Evolutionary conservation across 495 filamentous ascomycete species (phyloP), one percentile per base, ranked within the genome.

Genomic region (Amniculicola lignicola): DNA sequence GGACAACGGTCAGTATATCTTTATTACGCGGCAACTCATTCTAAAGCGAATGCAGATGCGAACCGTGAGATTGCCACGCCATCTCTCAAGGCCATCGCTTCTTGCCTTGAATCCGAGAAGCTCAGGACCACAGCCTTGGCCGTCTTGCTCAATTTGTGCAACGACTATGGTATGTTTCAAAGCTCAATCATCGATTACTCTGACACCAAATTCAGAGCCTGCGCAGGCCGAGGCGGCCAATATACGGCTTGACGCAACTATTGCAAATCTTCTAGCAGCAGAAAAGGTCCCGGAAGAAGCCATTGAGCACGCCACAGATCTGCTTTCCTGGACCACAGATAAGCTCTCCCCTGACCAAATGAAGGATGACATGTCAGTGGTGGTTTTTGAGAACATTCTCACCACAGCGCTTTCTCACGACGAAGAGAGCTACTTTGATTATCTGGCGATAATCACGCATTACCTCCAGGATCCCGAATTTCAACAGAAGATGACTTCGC

Each of bases 81-180:
- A 10, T 9, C 46, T 10, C 35, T 61, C 0, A 23, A 27, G 19
- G 42, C 36, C 10, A 21, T 65, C 6, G 23, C 51, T 12, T 14
- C 27, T 14, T 61, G 53, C 22, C 33, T 65, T 3, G 14, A 50
- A 11, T 18, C 27, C 9, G 27, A 45, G 15, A 46, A 58, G 0
- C 37, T 65, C n/a, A 33, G 29, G 0, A 9, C 23, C 12, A 61
- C 53, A n/a, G 39, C 52, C 31, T 35, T 65, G 18, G 58, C 48
- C 2, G 62, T 61, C 1, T 22, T 61, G 16, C 31, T 61, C 36
- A 65, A 65, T 33, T 36, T 65, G 3, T 65, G 57, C 43, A 61
- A 65, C 27, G 62, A 65, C 24, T 65, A 46, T 33, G 46, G 57
- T 64, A 53, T 24, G 56, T 25, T 21, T 25, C 35, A 27, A 3